A percentile compares a stretch with the other conserved stretches of the same genome.
These are phyloP conservation scores for Boechera divaricarpa DNA, from an alignment of 345 rosid species.

Conservation along the genomic window DNA sequence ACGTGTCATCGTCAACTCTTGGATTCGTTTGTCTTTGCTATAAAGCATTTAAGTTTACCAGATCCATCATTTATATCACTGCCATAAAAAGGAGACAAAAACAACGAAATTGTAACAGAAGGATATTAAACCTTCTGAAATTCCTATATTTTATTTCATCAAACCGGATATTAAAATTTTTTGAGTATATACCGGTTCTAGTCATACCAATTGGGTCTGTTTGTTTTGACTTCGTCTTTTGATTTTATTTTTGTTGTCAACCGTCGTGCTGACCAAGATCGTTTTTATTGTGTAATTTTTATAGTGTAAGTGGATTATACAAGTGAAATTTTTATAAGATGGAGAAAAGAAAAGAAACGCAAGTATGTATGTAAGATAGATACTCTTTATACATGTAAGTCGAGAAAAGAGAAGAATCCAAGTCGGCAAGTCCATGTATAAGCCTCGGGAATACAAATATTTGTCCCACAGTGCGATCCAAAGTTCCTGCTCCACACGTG, in stretches of 20 bases:
- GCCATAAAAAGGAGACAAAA: constrained; percentile 16
- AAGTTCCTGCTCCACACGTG: constrained; percentile 40
- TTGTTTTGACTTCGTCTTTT: no score
- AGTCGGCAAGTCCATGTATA: constrained; percentile 44
- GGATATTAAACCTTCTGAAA: background rate
- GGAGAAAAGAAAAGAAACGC: no score
- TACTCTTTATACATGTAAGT: constrained; percentile 15
- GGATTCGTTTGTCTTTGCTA: constrained; percentile 38
- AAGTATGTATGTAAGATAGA: constrained; percentile 8
- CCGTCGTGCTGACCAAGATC: no score
- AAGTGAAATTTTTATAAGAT: no score
- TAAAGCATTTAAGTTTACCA: constrained; percentile 33
- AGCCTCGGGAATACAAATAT: constrained; percentile 37
- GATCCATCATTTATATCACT: constrained; percentile 40
- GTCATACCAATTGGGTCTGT: constrained; percentile 11
- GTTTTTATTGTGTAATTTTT: no score
- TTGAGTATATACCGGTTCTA: constrained; percentile 15
- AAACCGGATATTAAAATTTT: constrained; percentile 3
- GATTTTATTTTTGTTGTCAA: no score
- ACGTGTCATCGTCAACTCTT: constrained; percentile 38
- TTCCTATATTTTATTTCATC: constrained; percentile 9
- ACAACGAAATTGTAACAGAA: background rate
- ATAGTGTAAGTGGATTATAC: no score
- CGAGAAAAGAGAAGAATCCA: constrained; percentile 40
- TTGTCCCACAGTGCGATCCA: constrained; percentile 42